Base-by-base conservation (phyloP, 176 grass and related monocot species). In the Phragmites australis region DNA sequence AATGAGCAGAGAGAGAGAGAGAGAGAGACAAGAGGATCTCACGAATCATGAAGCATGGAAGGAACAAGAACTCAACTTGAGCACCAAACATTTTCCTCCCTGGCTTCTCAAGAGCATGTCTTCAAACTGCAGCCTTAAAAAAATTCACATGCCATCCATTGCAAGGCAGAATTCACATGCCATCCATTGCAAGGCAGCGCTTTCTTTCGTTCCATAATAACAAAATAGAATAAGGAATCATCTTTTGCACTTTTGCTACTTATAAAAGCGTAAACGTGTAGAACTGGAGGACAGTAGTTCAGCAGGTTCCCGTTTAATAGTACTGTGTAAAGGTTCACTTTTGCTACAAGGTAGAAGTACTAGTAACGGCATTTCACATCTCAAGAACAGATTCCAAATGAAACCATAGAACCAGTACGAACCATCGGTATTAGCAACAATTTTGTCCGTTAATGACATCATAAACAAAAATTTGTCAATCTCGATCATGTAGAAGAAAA, bases 391-490 rank as follows among this genome's bases (percentile, higher is more conserved):
- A 78, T 61, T 60, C 44, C 26, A 30, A 49, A 61, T 77, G 54
- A n/a, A 77, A 77, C 43, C 58, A 78, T 22, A 22, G 65, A 61
- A 15, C 74, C 76, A 78, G 76, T 67, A 67, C 76, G 76, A 67
- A 41, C 40, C 78, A 81, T 85, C n/a, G 71, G 49, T 76, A 71
- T 71, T 21, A 81, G 56, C 37, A 81, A 70, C 87, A 85, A 85
- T 32, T 85, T 89, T 85, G 71, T 81, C 82, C 77, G 77, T 89
- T 89, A 77, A 69, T 82, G 72, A 66, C 64, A 57, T 48, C 47
- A 65, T 77, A 81, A 85, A 85, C 77, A 64, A 78, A 50, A 49
- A 77, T 10, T 23, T 29, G 22, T 3, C 46, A 75, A 22, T 77
- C 65, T 88, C 21, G 66, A 88, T 76, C 46, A 64, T 22, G 48